Conservation (phyloP, 768 basidiomycete species). For the Phylloporus sp. region DNA sequence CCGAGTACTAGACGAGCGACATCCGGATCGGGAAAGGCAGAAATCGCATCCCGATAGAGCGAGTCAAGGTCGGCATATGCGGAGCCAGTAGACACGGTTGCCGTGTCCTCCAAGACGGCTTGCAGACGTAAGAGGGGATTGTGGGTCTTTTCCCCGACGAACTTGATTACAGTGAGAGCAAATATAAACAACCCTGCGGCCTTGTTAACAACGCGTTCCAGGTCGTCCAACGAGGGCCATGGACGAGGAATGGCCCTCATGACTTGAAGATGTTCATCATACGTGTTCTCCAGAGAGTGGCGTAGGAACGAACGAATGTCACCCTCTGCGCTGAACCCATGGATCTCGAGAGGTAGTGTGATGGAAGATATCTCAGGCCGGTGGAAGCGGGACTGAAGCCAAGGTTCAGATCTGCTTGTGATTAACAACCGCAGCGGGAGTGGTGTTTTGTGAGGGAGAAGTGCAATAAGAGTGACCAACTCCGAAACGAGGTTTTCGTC, state of each 20-base stretch:
- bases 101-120: constrained; percentile 10
- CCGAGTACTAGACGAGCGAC: constrained; percentile 17
- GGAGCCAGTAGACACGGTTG: neutral
- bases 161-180: constrained; percentile 27
- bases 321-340: constrained; percentile 19
- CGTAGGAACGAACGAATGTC: constrained; percentile 24
- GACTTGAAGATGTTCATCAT: constrained; percentile 13
- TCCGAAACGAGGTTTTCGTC: constrained; percentile 23
- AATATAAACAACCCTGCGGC: constrained; percentile 29
- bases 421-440: constrained; percentile 26
- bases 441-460: constrained; percentile 6
- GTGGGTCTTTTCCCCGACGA: constrained; percentile 16
- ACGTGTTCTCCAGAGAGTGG: constrained; percentile 16
- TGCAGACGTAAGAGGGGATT: constrained; percentile 13
- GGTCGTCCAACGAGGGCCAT: constrained; percentile 23
- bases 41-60: constrained; percentile 19
- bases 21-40: constrained; percentile 16
- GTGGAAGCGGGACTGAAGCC: constrained; percentile 20
- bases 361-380: constrained; percentile 9
- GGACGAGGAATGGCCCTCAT: constrained; percentile 19
- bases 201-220: constrained; percentile 17
- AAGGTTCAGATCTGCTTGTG: constrained; percentile 22
- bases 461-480: constrained; percentile 21
- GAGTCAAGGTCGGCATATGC: constrained; percentile 20
- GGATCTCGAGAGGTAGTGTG: constrained; percentile 16